These are phyloP conservation scores for Ustilago loliicola DNA, from an alignment of 1,284 basidiomycete species.

Conservation along the genomic window DNA sequence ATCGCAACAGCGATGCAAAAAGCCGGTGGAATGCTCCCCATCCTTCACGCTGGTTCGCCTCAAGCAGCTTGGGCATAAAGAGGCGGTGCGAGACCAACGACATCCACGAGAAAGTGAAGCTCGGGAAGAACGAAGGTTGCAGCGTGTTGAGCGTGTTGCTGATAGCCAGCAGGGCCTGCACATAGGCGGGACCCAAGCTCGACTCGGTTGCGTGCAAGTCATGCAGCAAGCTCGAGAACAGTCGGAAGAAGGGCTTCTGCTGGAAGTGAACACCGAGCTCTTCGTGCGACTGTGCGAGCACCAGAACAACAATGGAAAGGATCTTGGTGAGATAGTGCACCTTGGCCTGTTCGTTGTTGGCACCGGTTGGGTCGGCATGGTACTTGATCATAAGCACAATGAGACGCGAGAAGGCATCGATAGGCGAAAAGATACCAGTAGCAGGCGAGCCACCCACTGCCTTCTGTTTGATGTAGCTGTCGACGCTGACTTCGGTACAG, in stretches of 20 bases:
- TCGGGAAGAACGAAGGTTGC: constrained; percentile 96
- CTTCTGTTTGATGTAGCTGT: constrained; percentile 88
- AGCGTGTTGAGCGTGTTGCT: constrained; percentile 96
- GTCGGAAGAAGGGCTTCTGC: constrained; percentile 98
- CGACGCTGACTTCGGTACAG: constrained; percentile 93
- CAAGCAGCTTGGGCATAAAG: constrained; percentile 95
- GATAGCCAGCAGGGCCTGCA: constrained; percentile 85
- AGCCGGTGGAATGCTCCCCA: constrained; percentile 97
- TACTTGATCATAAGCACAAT: constrained; percentile 99
- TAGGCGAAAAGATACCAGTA: constrained; percentile 82
- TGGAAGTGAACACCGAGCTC: constrained; percentile 91
- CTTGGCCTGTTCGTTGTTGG: constrained; percentile 92
- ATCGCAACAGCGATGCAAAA: constrained; percentile 90
- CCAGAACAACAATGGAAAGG: constrained; percentile 94
- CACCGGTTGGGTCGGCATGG: constrained; percentile 87
- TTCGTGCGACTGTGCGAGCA: constrained; percentile 93
- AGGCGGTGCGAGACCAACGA: constrained; percentile 93
- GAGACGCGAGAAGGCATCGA: constrained; percentile 94
- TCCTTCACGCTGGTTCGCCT: constrained; percentile 86
- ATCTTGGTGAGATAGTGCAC: constrained; percentile 98
- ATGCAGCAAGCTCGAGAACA: constrained; percentile 95
- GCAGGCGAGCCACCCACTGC: constrained; percentile 81
- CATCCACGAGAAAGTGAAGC: constrained; percentile 99
- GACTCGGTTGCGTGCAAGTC: constrained; percentile 88
- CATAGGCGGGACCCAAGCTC: constrained; percentile 85